phyloP scores from a whole-genome alignment of 2,329 filamentous ascomycete genomes.

The Cladosporium cucumerinum region DNA sequence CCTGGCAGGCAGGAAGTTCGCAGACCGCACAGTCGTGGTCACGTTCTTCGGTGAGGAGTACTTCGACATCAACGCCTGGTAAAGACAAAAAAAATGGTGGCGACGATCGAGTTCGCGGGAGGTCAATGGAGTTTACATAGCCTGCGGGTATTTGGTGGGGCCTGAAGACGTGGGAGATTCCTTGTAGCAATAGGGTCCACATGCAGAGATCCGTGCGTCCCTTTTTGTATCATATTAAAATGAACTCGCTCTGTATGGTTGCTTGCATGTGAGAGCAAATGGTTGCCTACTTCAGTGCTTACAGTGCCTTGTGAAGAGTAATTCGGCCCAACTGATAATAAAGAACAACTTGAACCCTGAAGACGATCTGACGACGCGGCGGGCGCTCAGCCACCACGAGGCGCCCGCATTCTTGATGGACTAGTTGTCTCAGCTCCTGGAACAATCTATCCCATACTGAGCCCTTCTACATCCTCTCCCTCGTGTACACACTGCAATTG shows the following conservation, averaged over 20 bases:
- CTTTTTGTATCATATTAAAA: constrained; percentile 3
- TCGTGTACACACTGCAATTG: not conserved
- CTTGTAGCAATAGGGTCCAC: not conserved
- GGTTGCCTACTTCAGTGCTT: not conserved
- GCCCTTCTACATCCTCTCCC: not conserved
- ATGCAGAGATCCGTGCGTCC: not conserved
- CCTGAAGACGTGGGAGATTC: not conserved
- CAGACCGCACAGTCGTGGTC: constrained; percentile 90
- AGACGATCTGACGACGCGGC: not conserved
- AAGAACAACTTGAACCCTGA: not conserved
- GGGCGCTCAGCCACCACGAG: constrained; percentile 2
- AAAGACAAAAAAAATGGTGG: constrained; percentile 29
- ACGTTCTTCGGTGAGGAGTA: constrained; percentile 98
- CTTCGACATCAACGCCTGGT: constrained; percentile 90
- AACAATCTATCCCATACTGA: constrained; percentile 2
- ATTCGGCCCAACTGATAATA: not conserved
- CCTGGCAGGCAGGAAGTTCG: constrained; percentile 93
- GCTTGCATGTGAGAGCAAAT: not conserved
- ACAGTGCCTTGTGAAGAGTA: not conserved
- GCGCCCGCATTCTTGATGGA: not conserved
- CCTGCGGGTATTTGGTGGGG: not conserved
- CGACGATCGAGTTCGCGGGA: not conserved
- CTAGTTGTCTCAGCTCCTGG: constrained; percentile 12
- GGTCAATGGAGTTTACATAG: not conserved
- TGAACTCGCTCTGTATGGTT: not conserved